Base-by-base conservation (phyloP, 169 alveolate species). In the Fabrea salina region DNA sequence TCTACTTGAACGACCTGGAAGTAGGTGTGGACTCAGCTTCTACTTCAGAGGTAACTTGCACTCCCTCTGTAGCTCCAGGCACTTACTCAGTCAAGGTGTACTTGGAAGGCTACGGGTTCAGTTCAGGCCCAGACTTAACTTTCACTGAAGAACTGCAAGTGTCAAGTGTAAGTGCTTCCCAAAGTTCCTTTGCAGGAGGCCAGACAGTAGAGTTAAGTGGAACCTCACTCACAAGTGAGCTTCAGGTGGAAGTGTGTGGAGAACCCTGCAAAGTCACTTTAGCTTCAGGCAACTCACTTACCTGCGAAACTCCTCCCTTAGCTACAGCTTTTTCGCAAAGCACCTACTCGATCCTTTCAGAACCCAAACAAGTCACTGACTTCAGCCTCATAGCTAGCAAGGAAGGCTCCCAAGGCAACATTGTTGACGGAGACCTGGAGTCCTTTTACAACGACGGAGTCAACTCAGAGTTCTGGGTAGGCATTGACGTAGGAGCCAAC, bases 181-280 rank as follows among this genome's bases (percentile, higher is more conserved):
- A 25, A 2, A 22, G 47, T 49, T 82, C 87, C 11, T 82, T 22
- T 80, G 83, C 85, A 47, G 91, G 91, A 33, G 91, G 91, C 32
- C 54, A 67, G 44, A 56, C 56, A 22, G 49, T 81, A 3, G 71
- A 75, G 27, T 41, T 85, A 22, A 75, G 68, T 33, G 91, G 91
- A 22, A n/a, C n/a, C n/a, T n/a, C n/a, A n/a, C n/a, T n/a, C n/a
- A n/a, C n/a, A n/a, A n/a, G n/a, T n/a, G n/a, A n/a, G n/a, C n/a
- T n/a, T n/a, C n/a, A n/a, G n/a, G n/a, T n/a, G n/a, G n/a, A n/a
- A n/a, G n/a, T n/a, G n/a, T n/a, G n/a, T n/a, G n/a, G n/a, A n/a
- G n/a, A n/a, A n/a, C n/a, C n/a, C n/a, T n/a, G n/a, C n/a, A n/a
- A n/a, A n/a, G n/a, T n/a, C n/a, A n/a, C n/a, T n/a, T n/a, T n/a